phyloP scores from a whole-genome alignment of 208 protist species.

The Crithidia expoeki region DNA sequence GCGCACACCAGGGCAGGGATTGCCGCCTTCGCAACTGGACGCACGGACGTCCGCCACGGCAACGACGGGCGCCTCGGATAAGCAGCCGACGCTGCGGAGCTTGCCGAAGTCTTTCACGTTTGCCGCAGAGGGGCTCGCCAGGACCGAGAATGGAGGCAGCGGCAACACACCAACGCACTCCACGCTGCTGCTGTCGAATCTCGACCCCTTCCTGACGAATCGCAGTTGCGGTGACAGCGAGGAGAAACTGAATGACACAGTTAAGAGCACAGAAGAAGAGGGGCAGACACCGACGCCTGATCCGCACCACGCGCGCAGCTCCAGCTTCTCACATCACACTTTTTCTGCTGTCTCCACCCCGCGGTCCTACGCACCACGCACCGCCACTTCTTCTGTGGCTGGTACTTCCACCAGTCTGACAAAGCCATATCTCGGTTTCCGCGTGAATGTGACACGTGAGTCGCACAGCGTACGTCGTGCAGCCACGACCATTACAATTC shows the following conservation, averaged over 20 bases:
- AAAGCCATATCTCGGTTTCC: conserved; percentile 80
- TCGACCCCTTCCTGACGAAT: background rate
- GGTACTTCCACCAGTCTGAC: conserved; percentile 1
- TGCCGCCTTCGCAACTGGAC: background rate
- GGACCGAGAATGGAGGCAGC: background rate
- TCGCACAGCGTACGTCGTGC: conserved; percentile 14
- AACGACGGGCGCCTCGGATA: background rate
- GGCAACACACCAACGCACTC: background rate
- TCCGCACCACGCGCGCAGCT: conserved; percentile 4
- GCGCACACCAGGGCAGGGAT: background rate
- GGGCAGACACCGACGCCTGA: conserved; percentile 1
- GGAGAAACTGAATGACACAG: conserved; percentile 3
- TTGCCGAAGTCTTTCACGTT: too few relatives aligned
- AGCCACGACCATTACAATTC: conserved; percentile 41
- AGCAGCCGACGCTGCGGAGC: background rate
- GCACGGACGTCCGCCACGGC: background rate
- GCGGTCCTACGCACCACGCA: conserved; percentile 43
- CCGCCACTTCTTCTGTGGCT: conserved; percentile 8
- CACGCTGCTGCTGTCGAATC: conserved; percentile 6
- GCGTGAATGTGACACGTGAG: conserved; percentile 51
- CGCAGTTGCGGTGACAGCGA: conserved; percentile 10
- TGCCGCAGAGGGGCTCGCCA: too few relatives aligned
- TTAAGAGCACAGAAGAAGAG: conserved; percentile 18
- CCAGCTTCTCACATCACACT: conserved; percentile 29
- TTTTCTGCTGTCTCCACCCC: conserved; percentile 34